Conservation (phyloP, 768 basidiomycete species). For the Ephemerocybe angulata region DNA sequence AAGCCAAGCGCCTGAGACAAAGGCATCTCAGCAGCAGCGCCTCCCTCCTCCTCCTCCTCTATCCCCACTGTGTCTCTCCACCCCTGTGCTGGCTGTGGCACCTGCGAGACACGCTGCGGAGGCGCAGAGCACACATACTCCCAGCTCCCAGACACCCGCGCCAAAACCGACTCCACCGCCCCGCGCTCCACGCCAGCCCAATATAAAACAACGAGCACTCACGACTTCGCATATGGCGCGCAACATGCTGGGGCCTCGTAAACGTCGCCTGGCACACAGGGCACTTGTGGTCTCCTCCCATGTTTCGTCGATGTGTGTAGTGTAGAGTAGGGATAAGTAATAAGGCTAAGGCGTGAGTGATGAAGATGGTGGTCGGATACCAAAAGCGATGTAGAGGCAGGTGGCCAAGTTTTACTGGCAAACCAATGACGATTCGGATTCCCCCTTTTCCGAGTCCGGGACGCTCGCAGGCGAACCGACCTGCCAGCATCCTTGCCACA, state of each 20-base stretch:
- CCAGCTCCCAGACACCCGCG: neutral
- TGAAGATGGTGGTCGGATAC: neutral
- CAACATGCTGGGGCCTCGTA: slow-evolving; percentile 86
- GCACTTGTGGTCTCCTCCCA: slow-evolving; percentile 85
- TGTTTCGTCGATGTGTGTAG: slow-evolving; percentile 21
- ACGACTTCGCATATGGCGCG: slow-evolving; percentile 89
- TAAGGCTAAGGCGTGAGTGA: neutral
- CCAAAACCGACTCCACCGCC: neutral
- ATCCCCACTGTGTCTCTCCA: neutral
- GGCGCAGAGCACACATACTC: neutral
- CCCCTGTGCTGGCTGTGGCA: neutral
- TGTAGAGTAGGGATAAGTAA: neutral
- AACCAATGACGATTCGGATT: neutral
- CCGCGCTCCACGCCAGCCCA: neutral
- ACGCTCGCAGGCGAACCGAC: too few species aligned
- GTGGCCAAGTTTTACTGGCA: neutral
- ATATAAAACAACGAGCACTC: slow-evolving; percentile 32
- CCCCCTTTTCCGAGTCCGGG: neutral
- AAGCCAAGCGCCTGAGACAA: too few species aligned
- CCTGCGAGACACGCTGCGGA: neutral
- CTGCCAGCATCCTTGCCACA: too few species aligned
- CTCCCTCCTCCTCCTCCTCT: too few species aligned
- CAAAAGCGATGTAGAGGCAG: neutral
- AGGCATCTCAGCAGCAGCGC: too few species aligned
- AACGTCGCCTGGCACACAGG: slow-evolving; percentile 86